A percentile compares a stretch with the other conserved stretches of the same genome.
These are phyloP conservation scores for Acacia melanoxylon DNA, from an alignment of 306 rosid species.

Conservation along the genomic window DNA sequence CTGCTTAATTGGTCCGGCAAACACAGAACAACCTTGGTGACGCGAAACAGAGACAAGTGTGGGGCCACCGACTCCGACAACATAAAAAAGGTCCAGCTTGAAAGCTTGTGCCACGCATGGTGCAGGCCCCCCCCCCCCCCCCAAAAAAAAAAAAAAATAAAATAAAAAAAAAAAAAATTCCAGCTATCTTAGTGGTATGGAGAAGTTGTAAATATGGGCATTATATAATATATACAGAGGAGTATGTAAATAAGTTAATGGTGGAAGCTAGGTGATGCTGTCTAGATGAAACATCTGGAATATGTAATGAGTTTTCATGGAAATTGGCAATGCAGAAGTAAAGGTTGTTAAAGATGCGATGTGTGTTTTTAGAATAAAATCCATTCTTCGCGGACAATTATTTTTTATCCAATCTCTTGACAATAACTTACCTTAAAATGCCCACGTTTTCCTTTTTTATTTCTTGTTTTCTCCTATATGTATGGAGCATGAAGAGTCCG, in stretches of 20 bases:
- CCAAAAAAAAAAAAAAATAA: too few relatives aligned
- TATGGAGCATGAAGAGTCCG: background rate
- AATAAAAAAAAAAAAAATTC: too few relatives aligned
- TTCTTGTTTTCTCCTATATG: background rate
- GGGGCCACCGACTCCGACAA: background rate
- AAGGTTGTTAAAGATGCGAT: background rate
- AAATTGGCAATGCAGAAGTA: constrained; percentile 29
- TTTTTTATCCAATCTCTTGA: background rate
- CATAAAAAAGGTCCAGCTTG: constrained; percentile 14
- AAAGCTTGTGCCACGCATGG: constrained; percentile 7
- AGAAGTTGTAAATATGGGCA: constrained; percentile 57
- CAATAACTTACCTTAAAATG: background rate
- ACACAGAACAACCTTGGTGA: constrained; percentile 25
- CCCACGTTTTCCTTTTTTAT: background rate
- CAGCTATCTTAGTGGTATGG: constrained; percentile 30
- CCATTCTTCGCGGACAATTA: background rate
- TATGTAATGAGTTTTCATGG: constrained; percentile 6
- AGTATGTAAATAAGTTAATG: constrained; percentile 5
- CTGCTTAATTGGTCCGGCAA: constrained; percentile 37
- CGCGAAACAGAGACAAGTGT: constrained; percentile 21
- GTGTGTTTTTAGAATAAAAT: background rate
- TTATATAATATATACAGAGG: constrained; percentile 19
- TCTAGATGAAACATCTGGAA: background rate
- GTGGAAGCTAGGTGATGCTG: constrained; percentile 4
- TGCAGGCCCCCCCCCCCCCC: constrained; percentile 32